phyloP scores from a whole-genome alignment of 2,329 filamentous ascomycete genomes.

The Epichloe sylvatica region DNA sequence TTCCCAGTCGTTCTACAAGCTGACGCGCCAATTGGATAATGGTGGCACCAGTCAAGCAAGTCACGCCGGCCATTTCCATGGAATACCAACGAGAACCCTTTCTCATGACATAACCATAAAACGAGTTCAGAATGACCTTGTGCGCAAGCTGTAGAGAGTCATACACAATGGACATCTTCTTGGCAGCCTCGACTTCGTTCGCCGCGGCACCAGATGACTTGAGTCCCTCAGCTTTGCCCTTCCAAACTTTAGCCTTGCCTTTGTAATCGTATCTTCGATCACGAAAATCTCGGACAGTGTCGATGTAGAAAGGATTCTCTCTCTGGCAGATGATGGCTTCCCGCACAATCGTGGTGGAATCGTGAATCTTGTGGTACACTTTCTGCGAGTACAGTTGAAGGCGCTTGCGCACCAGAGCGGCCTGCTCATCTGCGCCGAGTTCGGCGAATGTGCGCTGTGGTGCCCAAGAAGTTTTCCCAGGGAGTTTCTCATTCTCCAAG shows the following conservation, averaged over 20 bases:
- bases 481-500: conserved; percentile 84
- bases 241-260: conserved; percentile 96
- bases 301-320: conserved; percentile 96
- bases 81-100: conserved; percentile 99
- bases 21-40: conserved; percentile 96
- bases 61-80: conserved; percentile 98
- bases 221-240: conserved; percentile 80
- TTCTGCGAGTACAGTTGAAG: conserved; percentile 92
- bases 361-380: conserved; percentile 98
- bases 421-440: conserved; percentile 68
- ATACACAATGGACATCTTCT: conserved; percentile 96
- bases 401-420: conserved; percentile 66
- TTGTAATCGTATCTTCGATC: conserved; percentile 98
- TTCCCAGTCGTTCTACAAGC: conserved; percentile 82
- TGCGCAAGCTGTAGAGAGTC: conserved; percentile 94
- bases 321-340: conserved; percentile 97
- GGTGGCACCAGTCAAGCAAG: conserved; percentile 84
- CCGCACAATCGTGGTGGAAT: conserved; percentile 78
- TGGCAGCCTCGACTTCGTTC: conserved; percentile 76
- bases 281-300: conserved; percentile 90
- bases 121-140: conserved; percentile 98
- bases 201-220: conserved; percentile 67
- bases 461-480: conserved; percentile 58
- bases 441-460: conserved; percentile 68
- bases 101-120: conserved; percentile 98